Evolutionary conservation across 148 eudicot genomes (phyloP).

Genomic region (Cornus suecica): DNA sequence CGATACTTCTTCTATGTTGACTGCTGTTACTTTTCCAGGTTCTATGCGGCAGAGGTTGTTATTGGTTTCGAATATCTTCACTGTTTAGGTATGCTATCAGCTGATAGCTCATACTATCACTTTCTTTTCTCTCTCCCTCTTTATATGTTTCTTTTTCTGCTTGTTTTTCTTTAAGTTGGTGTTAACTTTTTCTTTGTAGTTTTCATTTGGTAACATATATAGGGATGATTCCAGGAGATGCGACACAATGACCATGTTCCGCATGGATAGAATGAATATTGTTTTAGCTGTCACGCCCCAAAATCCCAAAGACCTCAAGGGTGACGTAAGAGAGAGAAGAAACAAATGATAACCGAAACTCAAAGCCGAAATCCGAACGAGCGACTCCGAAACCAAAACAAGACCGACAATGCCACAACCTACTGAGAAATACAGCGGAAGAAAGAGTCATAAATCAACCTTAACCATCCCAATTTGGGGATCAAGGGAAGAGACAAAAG

Average conservation of each 20-base stretch:
- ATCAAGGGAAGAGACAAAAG: too few species aligned
- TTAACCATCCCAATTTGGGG: too few species aligned
- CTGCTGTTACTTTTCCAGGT: constrained; percentile 45
- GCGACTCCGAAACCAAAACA: too few species aligned
- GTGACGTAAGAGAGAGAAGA: too few species aligned
- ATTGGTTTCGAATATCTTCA: constrained; percentile 96
- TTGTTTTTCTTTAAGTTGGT: neutral
- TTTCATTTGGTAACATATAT: neutral
- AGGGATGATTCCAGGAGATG: neutral
- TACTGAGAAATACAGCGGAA: too few species aligned
- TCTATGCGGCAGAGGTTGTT: constrained; percentile 95
- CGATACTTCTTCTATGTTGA: constrained; percentile 14
- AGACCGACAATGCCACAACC: too few species aligned
- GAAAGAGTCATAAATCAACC: too few species aligned
- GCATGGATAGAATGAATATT: too few species aligned
- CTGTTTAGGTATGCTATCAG: constrained; percentile 71
- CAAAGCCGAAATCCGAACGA: too few species aligned
- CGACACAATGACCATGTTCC: neutral
- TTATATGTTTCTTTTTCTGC: neutral
- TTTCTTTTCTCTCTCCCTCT: neutral
- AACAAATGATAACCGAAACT: too few species aligned
- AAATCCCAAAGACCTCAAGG: too few species aligned
- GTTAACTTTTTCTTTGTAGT: neutral
- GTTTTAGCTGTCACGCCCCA: too few species aligned
- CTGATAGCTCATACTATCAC: neutral